Base-by-base conservation (phyloP, 2,329 filamentous ascomycete genomes). In the Monosporascus cannonballus region DNA sequence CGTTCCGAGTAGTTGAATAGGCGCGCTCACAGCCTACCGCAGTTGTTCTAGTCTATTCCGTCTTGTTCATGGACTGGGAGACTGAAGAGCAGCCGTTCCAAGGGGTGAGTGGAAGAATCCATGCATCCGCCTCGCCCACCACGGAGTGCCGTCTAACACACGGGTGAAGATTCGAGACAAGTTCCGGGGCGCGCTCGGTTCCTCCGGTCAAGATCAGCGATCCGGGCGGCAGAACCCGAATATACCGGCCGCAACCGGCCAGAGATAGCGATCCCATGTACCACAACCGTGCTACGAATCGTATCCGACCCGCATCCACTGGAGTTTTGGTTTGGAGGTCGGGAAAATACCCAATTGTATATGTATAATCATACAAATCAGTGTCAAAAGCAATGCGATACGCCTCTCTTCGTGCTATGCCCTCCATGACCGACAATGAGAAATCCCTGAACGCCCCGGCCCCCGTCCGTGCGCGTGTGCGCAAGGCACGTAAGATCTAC, bases 11-110 rank as follows among this genome's bases (percentile, higher is more conserved):
- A 14, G 30, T 34, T 2, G 30, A 14, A 34, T 14, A 34, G 27
- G 27, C 30, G 30, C 30, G 30, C 30, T 34, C 30, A 34, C 30
- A 34, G 1, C 30, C 11, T 34, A 34, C 3, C 30, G 30, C 30
- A 82, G 79, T 75, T 66, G 77, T 83, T 36, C 58, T 74, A 9
- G 68, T 76, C 24, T 87, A 85, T 59, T 73, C 77, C 27, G 74
- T 85, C 30, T 68, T 87, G 51, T 86, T 84, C 65, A 76, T 85
- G 75, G 81, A 87, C 57, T 81, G 76, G 76, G 68, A 72, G 24
- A 64, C 65, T 9, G 70, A 74, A 24, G 64, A 69, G 3, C 73
- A 75, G 47, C 78, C 78, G 3, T 81, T 83, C 56, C 69, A 77
- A 56, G 72, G 69, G 37, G 78, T 82, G 72, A 58, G 77, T 57